Base-by-base conservation (phyloP, 768 basidiomycete species). In the Postia placenta region DNA sequence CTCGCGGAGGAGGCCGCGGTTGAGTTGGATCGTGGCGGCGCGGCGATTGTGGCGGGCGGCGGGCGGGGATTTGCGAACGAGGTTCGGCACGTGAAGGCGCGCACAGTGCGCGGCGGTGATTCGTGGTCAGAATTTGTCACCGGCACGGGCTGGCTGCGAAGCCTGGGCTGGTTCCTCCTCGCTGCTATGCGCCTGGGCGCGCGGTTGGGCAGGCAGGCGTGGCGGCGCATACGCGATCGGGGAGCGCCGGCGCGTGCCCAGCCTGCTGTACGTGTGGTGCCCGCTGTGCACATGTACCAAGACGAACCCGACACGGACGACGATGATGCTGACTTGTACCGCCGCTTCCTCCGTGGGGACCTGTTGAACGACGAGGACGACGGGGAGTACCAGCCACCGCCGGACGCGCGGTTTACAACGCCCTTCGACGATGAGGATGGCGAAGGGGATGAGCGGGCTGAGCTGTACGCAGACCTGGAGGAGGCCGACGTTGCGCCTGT, bases 261-360 rank as follows among this genome's bases (percentile, higher is more conserved):
- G 15, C 41, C 45, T 11, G 27, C 41, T 11, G 15, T n/a, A 11
- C 17, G 19, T 40, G 11, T 20, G 9, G 11, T 15, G 17, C 42
- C 48, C 6, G 17, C 20, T 49, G 7, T 14, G n/a, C 4, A 5
- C 27, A 4, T 5, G 28, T 6, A 5, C 28, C 44, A n/a, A 11
- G 47, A 39, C 2, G 50, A 24, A n/a, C 58, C 67, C n/a, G 54
- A 47, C 24, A 54, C 56, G 14, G 48, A 42, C 15, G 53, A 55
- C n/a, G 67, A 55, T 20, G 71, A 72, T 4, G 65, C 59, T 23
- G 70, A 72, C 30, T 49, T 75, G 1, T 86, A 85, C 60, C 63
- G 66, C 50, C 69, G 75, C 26, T 87, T 87, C 56, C 64, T 85
- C 52, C 69, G 74, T 14, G 85, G 82, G 11, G 83, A 85, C 46